These are phyloP conservation scores for Phytophthora chlamydospora DNA, from an alignment of 352 stramenopile species.

Conservation along the genomic window DNA sequence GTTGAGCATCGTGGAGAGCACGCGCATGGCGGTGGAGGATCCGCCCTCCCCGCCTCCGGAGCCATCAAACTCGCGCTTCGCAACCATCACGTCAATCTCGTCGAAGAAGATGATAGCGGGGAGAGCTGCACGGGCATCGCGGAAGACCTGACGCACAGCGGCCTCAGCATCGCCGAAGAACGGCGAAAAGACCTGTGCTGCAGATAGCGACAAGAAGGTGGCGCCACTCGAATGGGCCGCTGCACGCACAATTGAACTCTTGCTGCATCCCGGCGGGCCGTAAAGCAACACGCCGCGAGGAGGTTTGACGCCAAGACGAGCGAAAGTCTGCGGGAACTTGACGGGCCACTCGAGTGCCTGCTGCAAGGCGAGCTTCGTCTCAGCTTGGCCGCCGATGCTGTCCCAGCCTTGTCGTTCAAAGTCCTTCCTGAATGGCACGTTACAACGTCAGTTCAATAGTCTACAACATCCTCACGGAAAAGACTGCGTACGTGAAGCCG, in stretches of 20 bases:
- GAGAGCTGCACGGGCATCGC: conserved; percentile 71
- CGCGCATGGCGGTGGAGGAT: conserved; percentile 80
- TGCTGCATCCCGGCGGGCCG: conserved; percentile 90
- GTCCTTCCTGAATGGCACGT: conserved; percentile 43
- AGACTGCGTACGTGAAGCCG: conserved; percentile 55
- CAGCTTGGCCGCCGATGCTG: conserved; percentile 73
- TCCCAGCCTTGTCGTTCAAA: conserved; percentile 72
- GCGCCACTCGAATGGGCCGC: conserved; percentile 74
- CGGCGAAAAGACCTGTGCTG: conserved; percentile 87
- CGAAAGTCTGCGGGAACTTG: conserved; percentile 75
- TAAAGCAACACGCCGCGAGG: conserved; percentile 89
- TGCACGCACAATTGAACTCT: conserved; percentile 90
- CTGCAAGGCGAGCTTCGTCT: conserved; percentile 77
- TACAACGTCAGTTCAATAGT: conserved; percentile 4
- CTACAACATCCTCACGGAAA: neutral
- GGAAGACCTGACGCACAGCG: conserved; percentile 79
- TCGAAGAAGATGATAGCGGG: conserved; percentile 94
- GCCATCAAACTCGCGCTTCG: conserved; percentile 77
- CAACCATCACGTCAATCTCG: conserved; percentile 89
- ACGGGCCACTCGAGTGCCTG: conserved; percentile 91
- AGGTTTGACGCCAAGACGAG: conserved; percentile 68
- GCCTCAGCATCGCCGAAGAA: conserved; percentile 91
- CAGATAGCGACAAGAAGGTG: conserved; percentile 89
- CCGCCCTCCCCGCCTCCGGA: conserved; percentile 39
- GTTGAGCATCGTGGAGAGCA: conserved; percentile 97